These are phyloP conservation scores for Fusarium circinatum DNA, from an alignment of 2,329 filamentous ascomycete species.

Conservation along the genomic window DNA sequence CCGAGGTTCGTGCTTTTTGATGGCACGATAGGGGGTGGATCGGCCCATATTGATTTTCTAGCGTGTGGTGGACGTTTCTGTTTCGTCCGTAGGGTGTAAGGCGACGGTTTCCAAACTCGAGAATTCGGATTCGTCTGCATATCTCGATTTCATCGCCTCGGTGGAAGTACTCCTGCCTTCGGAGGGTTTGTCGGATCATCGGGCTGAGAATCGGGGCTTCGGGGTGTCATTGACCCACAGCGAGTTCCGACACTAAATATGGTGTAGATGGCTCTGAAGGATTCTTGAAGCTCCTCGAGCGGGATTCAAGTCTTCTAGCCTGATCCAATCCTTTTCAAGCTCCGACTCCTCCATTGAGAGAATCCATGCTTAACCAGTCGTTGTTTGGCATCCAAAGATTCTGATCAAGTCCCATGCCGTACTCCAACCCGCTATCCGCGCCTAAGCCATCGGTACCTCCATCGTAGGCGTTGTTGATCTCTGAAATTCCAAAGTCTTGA, in stretches of 20 bases:
- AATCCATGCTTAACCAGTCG: slow-evolving; percentile 49
- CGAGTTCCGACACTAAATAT: not conserved
- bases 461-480: slow-evolving; percentile 63
- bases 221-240: not conserved
- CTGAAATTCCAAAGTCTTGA: slow-evolving; percentile 50
- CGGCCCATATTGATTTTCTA: not conserved
- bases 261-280: slow-evolving; percentile 22
- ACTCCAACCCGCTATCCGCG: slow-evolving; percentile 56
- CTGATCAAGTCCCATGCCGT: slow-evolving; percentile 55
- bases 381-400: slow-evolving; percentile 50
- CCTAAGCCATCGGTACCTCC: slow-evolving; percentile 59
- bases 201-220: not conserved
- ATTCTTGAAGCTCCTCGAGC: not conserved
- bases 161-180: not conserved
- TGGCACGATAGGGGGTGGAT: not conserved
- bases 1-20: not conserved
- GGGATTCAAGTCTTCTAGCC: slow-evolving; percentile 3
- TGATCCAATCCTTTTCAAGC: slow-evolving; percentile 24
- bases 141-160: no score
- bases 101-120: not conserved
- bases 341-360: slow-evolving; percentile 47
- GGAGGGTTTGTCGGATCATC: not conserved
- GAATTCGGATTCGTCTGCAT: not conserved
- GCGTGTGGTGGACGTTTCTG: not conserved
- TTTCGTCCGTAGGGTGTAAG: not conserved